These are phyloP conservation scores for Recurvomyces mirabilis DNA, from an alignment of 495 filamentous ascomycete species.

Conservation along the genomic window DNA sequence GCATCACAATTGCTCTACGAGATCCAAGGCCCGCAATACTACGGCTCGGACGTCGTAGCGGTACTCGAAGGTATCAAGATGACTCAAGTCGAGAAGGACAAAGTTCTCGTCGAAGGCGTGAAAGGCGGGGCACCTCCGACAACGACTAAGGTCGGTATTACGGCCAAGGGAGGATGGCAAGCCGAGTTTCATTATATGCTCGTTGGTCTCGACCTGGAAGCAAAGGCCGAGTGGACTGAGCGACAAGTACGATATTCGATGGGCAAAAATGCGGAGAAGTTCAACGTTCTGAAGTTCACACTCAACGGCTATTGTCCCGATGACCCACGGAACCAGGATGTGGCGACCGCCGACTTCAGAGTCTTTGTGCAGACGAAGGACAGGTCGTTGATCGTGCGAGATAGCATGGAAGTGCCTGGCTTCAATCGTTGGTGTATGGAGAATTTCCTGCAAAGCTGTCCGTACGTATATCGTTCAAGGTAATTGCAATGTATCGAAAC, in stretches of 20 bases:
- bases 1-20: constrained; percentile 31
- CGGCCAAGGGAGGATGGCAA: constrained; percentile 24
- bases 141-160: constrained; percentile 29
- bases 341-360: constrained; percentile 24
- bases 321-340: constrained; percentile 27
- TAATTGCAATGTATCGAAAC: no score
- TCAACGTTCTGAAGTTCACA: constrained; percentile 25
- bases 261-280: constrained; percentile 11
- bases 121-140: constrained; percentile 30
- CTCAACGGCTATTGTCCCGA: constrained; percentile 25
- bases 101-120: constrained; percentile 27
- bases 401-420: constrained; percentile 25
- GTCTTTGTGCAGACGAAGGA: constrained; percentile 28
- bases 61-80: constrained; percentile 27
- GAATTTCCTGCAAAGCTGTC: constrained; percentile 19
- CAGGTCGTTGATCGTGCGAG: constrained; percentile 18
- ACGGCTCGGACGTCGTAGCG: constrained; percentile 30
- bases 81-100: constrained; percentile 29
- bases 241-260: constrained; percentile 28
- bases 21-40: constrained; percentile 27
- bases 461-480: no score
- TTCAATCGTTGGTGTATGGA: constrained; percentile 26
- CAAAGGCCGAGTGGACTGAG: constrained; percentile 33
- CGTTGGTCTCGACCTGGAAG: constrained; percentile 25
- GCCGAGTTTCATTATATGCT: constrained; percentile 24